A percentile compares a stretch with the other conserved stretches of the same genome.
Conservation (phyloP, 2,329 filamentous ascomycete species). For the Zasmidium angulare region DNA sequence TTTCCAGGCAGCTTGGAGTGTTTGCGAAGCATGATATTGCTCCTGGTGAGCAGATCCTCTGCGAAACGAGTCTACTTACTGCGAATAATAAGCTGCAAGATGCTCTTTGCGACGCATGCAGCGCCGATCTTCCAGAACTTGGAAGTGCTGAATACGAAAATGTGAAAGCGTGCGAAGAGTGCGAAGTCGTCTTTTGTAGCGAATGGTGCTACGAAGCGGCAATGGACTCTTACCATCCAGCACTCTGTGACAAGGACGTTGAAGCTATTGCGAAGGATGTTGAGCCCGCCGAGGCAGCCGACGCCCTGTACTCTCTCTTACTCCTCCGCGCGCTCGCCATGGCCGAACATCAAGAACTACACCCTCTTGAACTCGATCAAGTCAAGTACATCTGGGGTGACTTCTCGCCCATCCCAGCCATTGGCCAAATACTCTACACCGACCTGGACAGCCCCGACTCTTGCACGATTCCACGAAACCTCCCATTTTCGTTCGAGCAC, state of each 20-base stretch:
- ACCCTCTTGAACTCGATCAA: conserved; percentile 61
- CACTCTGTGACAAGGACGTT: conserved; percentile 56
- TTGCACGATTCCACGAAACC: conserved; percentile 51
- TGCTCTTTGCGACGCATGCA: conserved; percentile 85
- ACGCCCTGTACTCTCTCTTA: conserved; percentile 60
- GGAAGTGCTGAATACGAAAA: conserved; percentile 23
- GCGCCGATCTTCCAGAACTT: conserved; percentile 62
- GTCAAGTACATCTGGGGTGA: conserved; percentile 67
- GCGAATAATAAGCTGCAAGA: conserved; percentile 88
- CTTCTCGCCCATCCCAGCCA: conserved; percentile 39
- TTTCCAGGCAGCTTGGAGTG: conserved; percentile 77
- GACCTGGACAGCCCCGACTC: conserved; percentile 14
- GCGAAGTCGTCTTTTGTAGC: conserved; percentile 63
- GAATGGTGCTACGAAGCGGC: conserved; percentile 57
- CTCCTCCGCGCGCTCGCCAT: conserved; percentile 60
- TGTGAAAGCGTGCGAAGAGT: conserved; percentile 52
- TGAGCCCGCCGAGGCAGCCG: conserved; percentile 57
- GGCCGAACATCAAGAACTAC: conserved; percentile 58
- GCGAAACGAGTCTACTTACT: conserved; percentile 82
- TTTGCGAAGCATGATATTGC: conserved; percentile 82
- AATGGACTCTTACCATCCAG: conserved; percentile 57
- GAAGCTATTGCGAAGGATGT: conserved; percentile 61
- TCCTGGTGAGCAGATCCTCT: conserved; percentile 72
- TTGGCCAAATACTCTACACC: conserved; percentile 16
- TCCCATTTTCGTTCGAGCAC: conserved; percentile 76